These are phyloP conservation scores for Avena atlantica DNA, from an alignment of 176 grass and related monocot species.

Conservation along the genomic window DNA sequence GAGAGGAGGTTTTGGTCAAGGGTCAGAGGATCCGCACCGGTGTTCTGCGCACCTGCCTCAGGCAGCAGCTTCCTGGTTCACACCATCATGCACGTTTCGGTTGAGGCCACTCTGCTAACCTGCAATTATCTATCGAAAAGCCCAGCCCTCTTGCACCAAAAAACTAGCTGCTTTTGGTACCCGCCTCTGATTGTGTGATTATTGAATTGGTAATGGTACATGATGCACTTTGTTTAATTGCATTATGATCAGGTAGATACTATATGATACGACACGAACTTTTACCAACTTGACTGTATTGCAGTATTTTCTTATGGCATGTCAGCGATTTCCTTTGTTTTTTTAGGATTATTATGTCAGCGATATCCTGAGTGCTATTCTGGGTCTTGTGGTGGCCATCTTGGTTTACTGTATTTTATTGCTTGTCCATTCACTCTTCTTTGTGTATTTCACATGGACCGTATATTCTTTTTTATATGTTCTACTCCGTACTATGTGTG, in stretches of 20 bases:
- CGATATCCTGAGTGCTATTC: no score
- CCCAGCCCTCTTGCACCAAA: conserved; percentile 12
- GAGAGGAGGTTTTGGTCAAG: conserved; percentile 33
- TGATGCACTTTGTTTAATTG: conserved; percentile 2
- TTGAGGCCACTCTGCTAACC: neutral
- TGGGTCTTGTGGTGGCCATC: no score
- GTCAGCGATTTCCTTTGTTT: neutral
- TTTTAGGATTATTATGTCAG: no score
- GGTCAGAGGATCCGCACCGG: conserved; percentile 36
- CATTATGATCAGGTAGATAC: conserved; percentile 12
- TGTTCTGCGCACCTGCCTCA: conserved; percentile 13
- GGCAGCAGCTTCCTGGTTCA: conserved; percentile 41
- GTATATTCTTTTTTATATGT: no score
- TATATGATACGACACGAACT: neutral
- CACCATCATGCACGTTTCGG: conserved; percentile 31
- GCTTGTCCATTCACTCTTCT: no score
- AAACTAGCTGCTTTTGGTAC: conserved; percentile 23
- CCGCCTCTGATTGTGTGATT: conserved; percentile 26
- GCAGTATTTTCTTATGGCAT: conserved; percentile 18
- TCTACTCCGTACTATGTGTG: no score
- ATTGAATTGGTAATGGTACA: conserved; percentile 14
- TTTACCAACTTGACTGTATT: neutral
- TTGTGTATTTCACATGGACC: no score
- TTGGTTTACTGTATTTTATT: no score
- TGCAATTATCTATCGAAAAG: conserved; percentile 9